Evolutionary conservation across 106 monocot species (phyloP).

Genomic region (Gastrodia elata): DNA sequence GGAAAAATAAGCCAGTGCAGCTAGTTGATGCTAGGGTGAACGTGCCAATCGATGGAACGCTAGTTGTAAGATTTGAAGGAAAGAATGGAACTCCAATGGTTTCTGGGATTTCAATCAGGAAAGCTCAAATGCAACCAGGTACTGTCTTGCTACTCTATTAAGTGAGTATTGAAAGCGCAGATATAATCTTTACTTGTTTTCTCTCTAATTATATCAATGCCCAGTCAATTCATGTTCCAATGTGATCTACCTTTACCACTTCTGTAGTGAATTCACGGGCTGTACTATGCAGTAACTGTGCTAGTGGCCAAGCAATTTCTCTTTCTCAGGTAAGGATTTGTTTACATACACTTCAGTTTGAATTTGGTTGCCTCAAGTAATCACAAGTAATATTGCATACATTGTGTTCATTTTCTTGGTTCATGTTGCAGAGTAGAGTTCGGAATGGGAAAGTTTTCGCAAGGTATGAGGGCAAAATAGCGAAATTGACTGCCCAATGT

Average conservation of each 20-base stretch:
- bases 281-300: conserved; percentile 52
- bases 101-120: conserved; percentile 65
- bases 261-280: conserved; percentile 13
- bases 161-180: background rate
- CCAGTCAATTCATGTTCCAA: background rate
- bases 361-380: background rate
- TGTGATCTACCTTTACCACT: background rate
- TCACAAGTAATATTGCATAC: background rate
- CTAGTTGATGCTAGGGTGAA: conserved; percentile 48
- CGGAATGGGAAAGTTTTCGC: conserved; percentile 23
- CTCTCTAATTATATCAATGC: background rate
- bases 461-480: conserved; percentile 66
- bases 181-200: background rate
- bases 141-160: background rate
- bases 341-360: background rate
- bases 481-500: conserved; percentile 48
- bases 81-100: conserved; percentile 45
- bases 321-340: conserved; percentile 38
- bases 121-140: conserved; percentile 40
- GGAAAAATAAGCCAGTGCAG: conserved; percentile 66
- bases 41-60: conserved; percentile 25
- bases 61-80: conserved; percentile 46
- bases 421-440: conserved; percentile 39
- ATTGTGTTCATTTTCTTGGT: conserved; percentile 5
- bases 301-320: conserved; percentile 33